Conservation (phyloP, 768 basidiomycete species). For the Boletus reticulatus region DNA sequence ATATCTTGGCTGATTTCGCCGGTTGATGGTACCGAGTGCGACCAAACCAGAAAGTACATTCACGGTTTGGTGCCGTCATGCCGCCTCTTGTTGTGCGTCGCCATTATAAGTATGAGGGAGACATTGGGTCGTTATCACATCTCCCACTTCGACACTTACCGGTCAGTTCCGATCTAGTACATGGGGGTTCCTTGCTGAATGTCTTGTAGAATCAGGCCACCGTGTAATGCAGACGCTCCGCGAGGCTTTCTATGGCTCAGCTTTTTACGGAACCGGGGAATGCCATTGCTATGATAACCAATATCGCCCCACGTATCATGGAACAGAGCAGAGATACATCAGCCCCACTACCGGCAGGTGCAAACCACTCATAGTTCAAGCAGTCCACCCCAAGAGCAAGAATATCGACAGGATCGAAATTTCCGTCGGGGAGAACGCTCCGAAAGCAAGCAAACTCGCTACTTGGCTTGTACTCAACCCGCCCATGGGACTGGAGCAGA, state of each 20-base stretch:
- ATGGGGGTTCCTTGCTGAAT: not conserved
- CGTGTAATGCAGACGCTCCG: too few species aligned
- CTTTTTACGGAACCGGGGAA: too few species aligned
- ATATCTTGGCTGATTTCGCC: too few species aligned
- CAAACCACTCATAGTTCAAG: slow-evolving; percentile 23
- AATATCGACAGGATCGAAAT: too few species aligned
- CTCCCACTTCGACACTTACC: not conserved
- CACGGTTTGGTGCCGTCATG: too few species aligned
- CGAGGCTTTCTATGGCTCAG: too few species aligned
- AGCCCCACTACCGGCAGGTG: slow-evolving; percentile 25
- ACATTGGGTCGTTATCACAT: not conserved
- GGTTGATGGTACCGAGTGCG: too few species aligned
- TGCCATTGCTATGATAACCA: slow-evolving; percentile 21
- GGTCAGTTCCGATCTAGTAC: slow-evolving; percentile 2
- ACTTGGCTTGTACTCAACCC: slow-evolving; percentile 13
- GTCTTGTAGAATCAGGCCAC: too few species aligned
- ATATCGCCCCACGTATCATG: slow-evolving; percentile 15
- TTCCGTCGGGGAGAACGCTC: not conserved
- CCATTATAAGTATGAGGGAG: not conserved
- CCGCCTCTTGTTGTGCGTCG: too few species aligned
- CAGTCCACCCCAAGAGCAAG: slow-evolving; percentile 12
- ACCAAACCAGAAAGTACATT: too few species aligned
- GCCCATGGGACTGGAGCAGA: not conserved
- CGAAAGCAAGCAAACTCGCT: slow-evolving; percentile 12
- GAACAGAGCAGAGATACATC: slow-evolving; percentile 16